phyloP scores from a whole-genome alignment of 495 filamentous ascomycete species.

The Penicillium antarcticum region DNA sequence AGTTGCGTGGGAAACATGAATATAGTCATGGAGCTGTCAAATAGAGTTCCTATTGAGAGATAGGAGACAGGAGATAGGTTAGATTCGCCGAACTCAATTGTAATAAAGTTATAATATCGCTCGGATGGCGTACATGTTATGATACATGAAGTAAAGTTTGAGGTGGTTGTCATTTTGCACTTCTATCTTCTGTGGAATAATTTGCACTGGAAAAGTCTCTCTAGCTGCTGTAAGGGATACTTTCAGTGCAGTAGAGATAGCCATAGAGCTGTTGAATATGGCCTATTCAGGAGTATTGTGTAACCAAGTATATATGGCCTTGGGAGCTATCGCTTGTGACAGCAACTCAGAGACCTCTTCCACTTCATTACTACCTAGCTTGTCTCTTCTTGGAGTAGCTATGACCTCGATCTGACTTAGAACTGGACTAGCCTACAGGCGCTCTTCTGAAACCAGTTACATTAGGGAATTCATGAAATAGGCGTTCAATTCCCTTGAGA shows the following conservation, averaged over 20 bases:
- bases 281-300: too few species aligned
- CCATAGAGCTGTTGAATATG: too few species aligned
- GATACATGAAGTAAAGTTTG: not conserved
- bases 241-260: not conserved
- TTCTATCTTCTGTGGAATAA: not conserved
- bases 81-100: not conserved
- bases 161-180: not conserved
- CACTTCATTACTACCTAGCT: not conserved
- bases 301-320: too few species aligned
- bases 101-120: not conserved
- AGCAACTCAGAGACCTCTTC: too few species aligned
- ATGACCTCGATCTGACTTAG: not conserved
- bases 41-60: not conserved
- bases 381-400: not conserved
- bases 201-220: not conserved
- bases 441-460: not conserved
- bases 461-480: not conserved
- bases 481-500: not conserved
- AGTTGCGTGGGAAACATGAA: not conserved
- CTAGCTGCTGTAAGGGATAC: not conserved
- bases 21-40: not conserved
- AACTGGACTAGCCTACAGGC: not conserved
- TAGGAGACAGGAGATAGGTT: not conserved
- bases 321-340: too few species aligned
- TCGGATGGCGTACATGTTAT: not conserved